Evolutionary conservation across 1,139 yeast genomes (phyloP), one percentile per base, ranked within the genome.

Genomic region (Tardiomyces digboiensis): DNA sequence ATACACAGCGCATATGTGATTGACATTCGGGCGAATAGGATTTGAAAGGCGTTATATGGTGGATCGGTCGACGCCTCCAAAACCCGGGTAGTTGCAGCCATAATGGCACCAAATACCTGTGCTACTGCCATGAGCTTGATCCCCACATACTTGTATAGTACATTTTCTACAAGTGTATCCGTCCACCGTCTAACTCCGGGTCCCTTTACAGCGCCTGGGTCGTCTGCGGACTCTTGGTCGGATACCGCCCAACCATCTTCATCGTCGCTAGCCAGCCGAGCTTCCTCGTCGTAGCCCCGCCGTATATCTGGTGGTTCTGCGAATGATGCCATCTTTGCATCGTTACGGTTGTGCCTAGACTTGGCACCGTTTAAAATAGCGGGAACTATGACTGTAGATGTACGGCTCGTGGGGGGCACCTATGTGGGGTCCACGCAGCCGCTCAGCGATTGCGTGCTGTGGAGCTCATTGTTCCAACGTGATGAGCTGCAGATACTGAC

Each of bases 31-130:
- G 76, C 78, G 55, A 84, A 76, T 39, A 88, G 66, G 44, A 86
- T 82, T 61, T 86, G 94, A 33, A 84, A 64, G 1, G 95, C 93
- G 56, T 82, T 81, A 51, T 85, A 74, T 7, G 82, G 82, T 2
- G 70, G 70, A 45, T 71, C 75, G 20, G 73, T 68, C 52, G 82
- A 84, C 1, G 83, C 76, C 48, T 80, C 84, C 42, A 86, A 65
- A 20, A 86, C 63, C 57, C 85, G 82, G 52, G 93, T 82, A 6
- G 85, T 72, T 12, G 82, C 75, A 7, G 82, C 75, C 95, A 86
- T 86, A 39, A 80, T 61, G 4, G 89, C 77, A 60, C 82, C 84
- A 68, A 82, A 82, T 42, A 84, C 68, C 57, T 83, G 93, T 1
- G 64, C 52, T 21, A 52, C 21, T 2, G 56, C 39, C 33, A 55